These are phyloP conservation scores for Penicillium psychrofluorescens DNA, from an alignment of 495 filamentous ascomycete species.

Conservation along the genomic window DNA sequence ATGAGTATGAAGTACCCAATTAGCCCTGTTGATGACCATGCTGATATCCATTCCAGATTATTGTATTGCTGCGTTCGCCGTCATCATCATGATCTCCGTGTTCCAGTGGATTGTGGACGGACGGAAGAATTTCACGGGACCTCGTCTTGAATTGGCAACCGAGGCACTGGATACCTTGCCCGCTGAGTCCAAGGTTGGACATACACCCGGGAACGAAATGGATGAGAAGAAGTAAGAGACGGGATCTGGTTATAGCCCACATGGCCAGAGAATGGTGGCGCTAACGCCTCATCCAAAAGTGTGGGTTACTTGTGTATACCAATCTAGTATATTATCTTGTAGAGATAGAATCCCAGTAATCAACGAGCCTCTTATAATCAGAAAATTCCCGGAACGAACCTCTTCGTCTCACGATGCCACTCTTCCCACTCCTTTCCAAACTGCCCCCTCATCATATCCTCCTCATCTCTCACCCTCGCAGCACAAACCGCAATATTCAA, in stretches of 20 bases:
- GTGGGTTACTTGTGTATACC: not conserved
- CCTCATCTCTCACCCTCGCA: constrained; percentile 29
- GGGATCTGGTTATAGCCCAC: too few species aligned
- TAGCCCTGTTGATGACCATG: not conserved
- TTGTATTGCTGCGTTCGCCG: constrained; percentile 61
- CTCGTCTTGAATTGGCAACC: constrained; percentile 33
- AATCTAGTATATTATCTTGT: too few species aligned
- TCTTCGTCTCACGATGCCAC: constrained; percentile 27
- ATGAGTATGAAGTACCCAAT: constrained; percentile 47
- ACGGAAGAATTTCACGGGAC: constrained; percentile 58
- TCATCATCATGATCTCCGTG: constrained; percentile 56
- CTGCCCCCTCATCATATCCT: constrained; percentile 28
- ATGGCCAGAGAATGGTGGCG: too few species aligned
- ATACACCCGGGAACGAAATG: not conserved
- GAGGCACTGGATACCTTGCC: constrained; percentile 7
- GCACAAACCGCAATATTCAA: not conserved
- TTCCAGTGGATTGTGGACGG: constrained; percentile 65
- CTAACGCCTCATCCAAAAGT: too few species aligned
- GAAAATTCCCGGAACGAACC: constrained; percentile 18
- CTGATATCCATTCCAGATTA: constrained; percentile 35
- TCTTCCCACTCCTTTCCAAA: constrained; percentile 39
- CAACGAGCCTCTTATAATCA: not conserved
- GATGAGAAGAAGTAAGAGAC: too few species aligned
- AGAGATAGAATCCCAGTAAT: too few species aligned
- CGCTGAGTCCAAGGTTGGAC: not conserved